Evolutionary conservation across 2,329 filamentous ascomycete species (phyloP), one percentile per base, ranked within the genome.

Genomic region (Xylariales sp.): DNA sequence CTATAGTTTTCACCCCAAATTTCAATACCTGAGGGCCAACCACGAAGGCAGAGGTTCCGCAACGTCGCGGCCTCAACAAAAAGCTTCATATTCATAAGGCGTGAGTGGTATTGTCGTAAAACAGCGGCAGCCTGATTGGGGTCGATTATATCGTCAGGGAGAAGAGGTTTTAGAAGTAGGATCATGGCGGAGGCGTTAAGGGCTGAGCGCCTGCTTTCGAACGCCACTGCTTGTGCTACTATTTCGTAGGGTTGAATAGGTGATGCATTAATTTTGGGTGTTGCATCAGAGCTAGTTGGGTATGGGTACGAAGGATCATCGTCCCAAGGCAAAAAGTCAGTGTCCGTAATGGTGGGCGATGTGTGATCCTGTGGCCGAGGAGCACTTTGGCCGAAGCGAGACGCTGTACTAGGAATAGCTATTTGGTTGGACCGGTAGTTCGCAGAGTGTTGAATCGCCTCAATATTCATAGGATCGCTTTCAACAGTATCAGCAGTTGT

Each of bases 141-240:
- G 71, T 90, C 87, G 43, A 91, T 86, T 18, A 88, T 79, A 8
- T 80, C 79, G 0, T 83, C 79, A 0, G 87, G 85, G 0, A 90
- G 79, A 0, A 90, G 82, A 0, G 88, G 87, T 46, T 83, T 83
- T 0, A 91, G 80, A 0, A 90, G 82, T 3, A 91, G 82, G 5
- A 90, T 76, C 71, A 91, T 90, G 34, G 87, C 86, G 0, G 88
- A 85, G 0, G 88, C 87, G 68, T 88, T 87, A 30, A 90, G 80
- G 1, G 86, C 83, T 0, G 87, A 89, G 1, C 83, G 84, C 54
- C 81, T 83, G 5, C 82, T 82, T 73, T 90, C 88, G 64, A 88
- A 90, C 5, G 82, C 79, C 1, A 91, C 79, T 0, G 86, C 84
- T 4, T 86, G 83, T 12, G 81, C 78, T 7, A 90, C 78, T 8